Conservation (phyloP, 23 red algal genomes). For the Gracilariopsis chorda region DNA sequence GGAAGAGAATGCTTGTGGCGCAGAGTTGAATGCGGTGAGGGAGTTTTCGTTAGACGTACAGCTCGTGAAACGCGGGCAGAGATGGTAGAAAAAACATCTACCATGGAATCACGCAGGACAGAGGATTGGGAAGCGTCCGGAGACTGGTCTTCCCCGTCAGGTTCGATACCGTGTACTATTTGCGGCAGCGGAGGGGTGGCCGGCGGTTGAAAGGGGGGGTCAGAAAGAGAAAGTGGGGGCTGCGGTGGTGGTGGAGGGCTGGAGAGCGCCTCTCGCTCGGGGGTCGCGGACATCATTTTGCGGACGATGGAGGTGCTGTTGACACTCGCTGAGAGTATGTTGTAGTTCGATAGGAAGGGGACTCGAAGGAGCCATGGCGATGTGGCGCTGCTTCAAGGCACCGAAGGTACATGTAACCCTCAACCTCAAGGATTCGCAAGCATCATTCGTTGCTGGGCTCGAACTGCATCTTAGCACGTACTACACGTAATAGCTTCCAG, state of each 20-base stretch:
- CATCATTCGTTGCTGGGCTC: too few species aligned
- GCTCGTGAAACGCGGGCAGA: constrained; percentile 41
- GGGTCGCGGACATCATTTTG: constrained; percentile 48
- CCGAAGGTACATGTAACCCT: too few species aligned
- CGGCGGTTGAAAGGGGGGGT: constrained; percentile 30
- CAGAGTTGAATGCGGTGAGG: background rate
- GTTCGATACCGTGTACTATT: constrained; percentile 67
- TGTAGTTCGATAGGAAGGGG: too few species aligned
- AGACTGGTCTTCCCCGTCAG: background rate
- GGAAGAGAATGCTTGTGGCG: background rate
- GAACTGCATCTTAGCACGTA: too few species aligned
- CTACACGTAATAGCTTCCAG: too few species aligned
- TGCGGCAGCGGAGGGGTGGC: constrained; percentile 3
- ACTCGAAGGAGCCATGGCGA: too few species aligned
- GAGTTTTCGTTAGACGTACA: background rate
- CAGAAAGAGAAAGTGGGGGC: constrained; percentile 33
- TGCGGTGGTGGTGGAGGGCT: constrained; percentile 27
- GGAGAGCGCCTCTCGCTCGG: constrained; percentile 16
- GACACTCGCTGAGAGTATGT: too few species aligned
- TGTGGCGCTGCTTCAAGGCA: too few species aligned
- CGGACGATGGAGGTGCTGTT: background rate
- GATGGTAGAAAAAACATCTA: constrained; percentile 3
- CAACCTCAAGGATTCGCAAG: too few species aligned
- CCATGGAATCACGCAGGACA: constrained; percentile 12
- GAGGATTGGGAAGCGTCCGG: background rate